These are phyloP conservation scores for Aspergillus diversus DNA, from an alignment of 495 filamentous ascomycete species.

Conservation along the genomic window DNA sequence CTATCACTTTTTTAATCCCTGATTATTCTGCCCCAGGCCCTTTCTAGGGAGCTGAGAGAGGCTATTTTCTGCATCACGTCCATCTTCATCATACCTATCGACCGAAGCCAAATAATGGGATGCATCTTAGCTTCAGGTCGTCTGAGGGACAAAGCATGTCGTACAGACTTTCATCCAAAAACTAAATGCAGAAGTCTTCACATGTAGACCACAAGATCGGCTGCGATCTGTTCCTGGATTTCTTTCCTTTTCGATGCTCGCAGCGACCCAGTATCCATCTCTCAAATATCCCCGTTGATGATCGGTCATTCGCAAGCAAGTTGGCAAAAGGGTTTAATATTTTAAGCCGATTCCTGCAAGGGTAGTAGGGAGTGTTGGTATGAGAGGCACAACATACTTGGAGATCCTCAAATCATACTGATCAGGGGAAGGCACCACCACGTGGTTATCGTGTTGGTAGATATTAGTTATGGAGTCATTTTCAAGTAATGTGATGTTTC, in stretches of 20 bases:
- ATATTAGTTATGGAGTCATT: too few relatives aligned
- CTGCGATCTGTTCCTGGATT: constrained; percentile 21
- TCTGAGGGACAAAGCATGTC: constrained; percentile 3
- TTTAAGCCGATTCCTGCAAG: too few relatives aligned
- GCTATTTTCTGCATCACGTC: not conserved
- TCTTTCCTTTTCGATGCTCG: not conserved
- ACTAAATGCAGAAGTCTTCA: constrained; percentile 4
- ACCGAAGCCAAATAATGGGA: not conserved
- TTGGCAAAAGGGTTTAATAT: too few relatives aligned
- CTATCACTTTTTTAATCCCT: not conserved
- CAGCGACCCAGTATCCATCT: too few relatives aligned
- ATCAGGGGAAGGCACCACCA: too few relatives aligned
- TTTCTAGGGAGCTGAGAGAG: not conserved
- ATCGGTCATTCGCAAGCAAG: too few relatives aligned
- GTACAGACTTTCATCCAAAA: not conserved
- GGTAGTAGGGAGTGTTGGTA: too few relatives aligned
- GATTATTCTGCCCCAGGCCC: not conserved
- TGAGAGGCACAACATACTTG: too few relatives aligned
- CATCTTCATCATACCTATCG: not conserved
- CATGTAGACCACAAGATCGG: constrained; percentile 19
- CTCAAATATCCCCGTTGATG: too few relatives aligned
- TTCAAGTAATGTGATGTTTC: too few relatives aligned
- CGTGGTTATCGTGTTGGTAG: too few relatives aligned
- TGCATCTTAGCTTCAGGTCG: not conserved
- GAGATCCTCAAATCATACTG: too few relatives aligned